Base-by-base conservation (phyloP, 306 rosid genomes). In the barrel medic (Medicago truncatula) region DNA sequence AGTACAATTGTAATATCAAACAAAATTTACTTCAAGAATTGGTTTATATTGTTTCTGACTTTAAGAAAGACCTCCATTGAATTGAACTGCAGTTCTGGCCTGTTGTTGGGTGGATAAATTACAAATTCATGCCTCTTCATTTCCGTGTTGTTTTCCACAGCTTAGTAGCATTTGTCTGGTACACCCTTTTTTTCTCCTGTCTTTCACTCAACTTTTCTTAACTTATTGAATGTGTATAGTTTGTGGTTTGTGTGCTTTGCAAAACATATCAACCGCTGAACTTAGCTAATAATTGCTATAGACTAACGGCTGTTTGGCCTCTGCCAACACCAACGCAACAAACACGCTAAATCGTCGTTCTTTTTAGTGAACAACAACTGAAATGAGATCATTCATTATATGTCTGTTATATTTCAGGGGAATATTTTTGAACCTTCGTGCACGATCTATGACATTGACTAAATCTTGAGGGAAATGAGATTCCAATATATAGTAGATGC, bases 121-220 rank as follows among this genome's bases (percentile, higher is more conserved):
- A 92, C 92, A 89, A 87, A 77, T 95, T 84, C 70, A 67, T 95
- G 76, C 98, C 97, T 2, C 93, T 95, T 73, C 97, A 95, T 76
- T 78, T 90, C 78, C 97, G 97, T 0, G 98, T 92, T 40, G 67
- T 95, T 75, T 84, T 95, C 86, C 93, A 92, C 63, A 92, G 92
- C 84, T 74, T 92, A 34, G 68, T 88, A 52, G 97, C 92, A 25
- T 92, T 95, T 75, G 44, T 84, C 91, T 95, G 98, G 98, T 95
- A 88, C 21, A 9, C 15, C n/a, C 41, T 50, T 41, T 50, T n/a
- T 25, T 23, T 31, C 57, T 4, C 23, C 20, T 40, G 20, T 36
- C 52, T 16, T 40, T 21, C 17, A 52, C 17, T 59, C 28, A 43
- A 7, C 39, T 74, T 40, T 34, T 60, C 57, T 38, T 79, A 66